Base-by-base conservation (phyloP, 1,139 yeast species). In the Chernovozyma sophiae-reginae region DNA sequence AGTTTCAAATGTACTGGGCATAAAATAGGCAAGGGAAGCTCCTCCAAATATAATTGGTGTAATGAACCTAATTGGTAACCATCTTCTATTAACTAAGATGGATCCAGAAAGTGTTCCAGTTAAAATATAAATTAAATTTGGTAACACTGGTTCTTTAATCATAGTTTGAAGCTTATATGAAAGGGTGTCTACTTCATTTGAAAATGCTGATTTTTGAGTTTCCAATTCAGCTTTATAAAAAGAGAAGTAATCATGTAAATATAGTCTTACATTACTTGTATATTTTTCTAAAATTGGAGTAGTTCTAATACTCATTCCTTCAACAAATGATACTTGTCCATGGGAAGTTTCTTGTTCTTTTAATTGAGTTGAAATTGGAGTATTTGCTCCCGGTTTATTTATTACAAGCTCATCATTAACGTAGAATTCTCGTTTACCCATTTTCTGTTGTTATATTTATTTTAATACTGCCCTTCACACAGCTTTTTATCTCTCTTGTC, bases 31-130 rank as follows among this genome's bases (percentile, higher is more conserved):
- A 30, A 58, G 51, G 7, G 77, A 62, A 12, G 56, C 68, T 12
- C 67, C 54, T 13, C 81, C 83, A 47, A 77, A 66, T 0, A 62
- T 38, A 12, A 72, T 40, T 2, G 86, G 85, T 2, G 76, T 56
- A 2, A 69, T 31, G 43, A 77, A 74, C 45, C 86, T 65, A 11
- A 73, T 31, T 1, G 77, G 76, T 4, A 77, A 55, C 2, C 69
- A 51, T 45, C 73, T 64, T 42, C 62, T 69, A 43, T 69, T 66
- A 14, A 66, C 76, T 29, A 76, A 44, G 41, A 80, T 74, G 3
- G 83, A 75, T 10, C 84, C 82, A 1, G 77, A 53, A 43, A 80
- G 68, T 3, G 80, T 58, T 3, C 71, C 62, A 1, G 85, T 78
- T 34, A 79, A 59, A 4, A 79, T 72, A 47, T 74, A 74, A 34